These are phyloP conservation scores for Coemansia sp. DNA, from an alignment of 192 early-diverging fungal genomes.

Conservation along the genomic window DNA sequence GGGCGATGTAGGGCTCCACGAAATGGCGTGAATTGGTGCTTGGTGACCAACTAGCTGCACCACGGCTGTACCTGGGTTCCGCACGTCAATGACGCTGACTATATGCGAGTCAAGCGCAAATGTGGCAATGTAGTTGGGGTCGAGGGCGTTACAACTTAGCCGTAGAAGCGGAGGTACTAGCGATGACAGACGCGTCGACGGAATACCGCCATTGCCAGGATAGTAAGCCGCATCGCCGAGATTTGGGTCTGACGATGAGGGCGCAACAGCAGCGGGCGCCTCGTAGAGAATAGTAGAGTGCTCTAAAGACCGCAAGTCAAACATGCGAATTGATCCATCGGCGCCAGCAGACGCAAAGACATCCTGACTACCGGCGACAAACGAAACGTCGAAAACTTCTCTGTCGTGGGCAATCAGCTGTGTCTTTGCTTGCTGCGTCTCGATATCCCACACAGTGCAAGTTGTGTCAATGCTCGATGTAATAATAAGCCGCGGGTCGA, in stretches of 20 bases:
- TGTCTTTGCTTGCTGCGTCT: conserved; percentile 95
- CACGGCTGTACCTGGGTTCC: conserved; percentile 86
- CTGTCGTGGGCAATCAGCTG: conserved; percentile 99
- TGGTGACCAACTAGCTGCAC: conserved; percentile 80
- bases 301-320: conserved; percentile 94
- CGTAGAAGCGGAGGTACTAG: conserved; percentile 72
- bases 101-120: conserved; percentile 81
- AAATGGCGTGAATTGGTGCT: conserved; percentile 77
- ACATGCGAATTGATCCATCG: conserved; percentile 96
- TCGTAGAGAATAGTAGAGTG: conserved; percentile 99
- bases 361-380: conserved; percentile 78
- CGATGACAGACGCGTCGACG: conserved; percentile 29
- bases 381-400: conserved; percentile 98
- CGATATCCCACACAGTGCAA: conserved; percentile 99
- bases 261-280: conserved; percentile 60
- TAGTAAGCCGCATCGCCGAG: conserved; percentile 31
- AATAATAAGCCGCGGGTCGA: conserved; percentile 81
- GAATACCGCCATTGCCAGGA: conserved; percentile 13
- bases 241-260: conserved; percentile 23
- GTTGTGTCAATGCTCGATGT: conserved; percentile 98
- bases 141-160: conserved; percentile 86
- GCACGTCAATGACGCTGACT: conserved; percentile 91
- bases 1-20: conserved; percentile 84
- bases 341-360: conserved; percentile 98
- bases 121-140: conserved; percentile 89